Percentiles rank a stretch among this genome's conserved stretches.
Conservation (phyloP, 306 rosid genomes). For the Vigna mungo region DNA sequence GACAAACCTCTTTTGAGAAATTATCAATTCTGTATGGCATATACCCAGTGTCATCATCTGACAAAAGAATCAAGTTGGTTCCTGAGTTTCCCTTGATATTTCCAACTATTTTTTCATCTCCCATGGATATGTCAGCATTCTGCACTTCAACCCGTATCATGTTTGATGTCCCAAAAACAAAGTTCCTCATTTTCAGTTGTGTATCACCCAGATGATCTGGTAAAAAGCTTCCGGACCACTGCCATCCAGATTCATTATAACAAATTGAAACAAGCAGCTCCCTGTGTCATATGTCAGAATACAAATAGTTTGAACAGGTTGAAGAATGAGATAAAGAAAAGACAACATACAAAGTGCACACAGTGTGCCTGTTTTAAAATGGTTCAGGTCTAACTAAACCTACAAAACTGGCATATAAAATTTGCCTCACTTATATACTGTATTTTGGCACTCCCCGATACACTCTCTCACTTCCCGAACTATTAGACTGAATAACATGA, state of each 20-base stretch:
- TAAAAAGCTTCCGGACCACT: slow-evolving; percentile 97
- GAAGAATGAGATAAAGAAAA: slow-evolving; percentile 13
- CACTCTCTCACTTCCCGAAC: no score
- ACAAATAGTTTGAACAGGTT: slow-evolving; percentile 24
- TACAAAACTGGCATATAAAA: no score
- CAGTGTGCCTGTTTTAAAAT: neutral
- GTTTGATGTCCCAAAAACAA: slow-evolving; percentile 69
- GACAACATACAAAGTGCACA: neutral
- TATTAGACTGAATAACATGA: no score
- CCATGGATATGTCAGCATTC: slow-evolving; percentile 88
- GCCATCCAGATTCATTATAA: slow-evolving; percentile 94
- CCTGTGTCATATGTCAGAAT: slow-evolving; percentile 59
- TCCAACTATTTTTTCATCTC: slow-evolving; percentile 82
- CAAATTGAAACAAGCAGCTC: slow-evolving; percentile 86
- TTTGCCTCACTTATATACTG: no score
- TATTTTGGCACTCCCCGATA: no score
- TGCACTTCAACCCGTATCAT: slow-evolving; percentile 94
- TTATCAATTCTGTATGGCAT: slow-evolving; percentile 98
- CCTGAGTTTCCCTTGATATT: slow-evolving; percentile 90
- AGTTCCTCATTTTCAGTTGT: slow-evolving; percentile 86
- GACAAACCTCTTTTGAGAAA: slow-evolving; percentile 89
- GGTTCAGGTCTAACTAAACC: no score
- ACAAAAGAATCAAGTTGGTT: slow-evolving; percentile 89
- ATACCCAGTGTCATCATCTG: slow-evolving; percentile 94
- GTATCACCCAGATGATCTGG: slow-evolving; percentile 95